phyloP scores from a whole-genome alignment of 129 eudicot genomes.

The Scalesia atractyloides region DNA sequence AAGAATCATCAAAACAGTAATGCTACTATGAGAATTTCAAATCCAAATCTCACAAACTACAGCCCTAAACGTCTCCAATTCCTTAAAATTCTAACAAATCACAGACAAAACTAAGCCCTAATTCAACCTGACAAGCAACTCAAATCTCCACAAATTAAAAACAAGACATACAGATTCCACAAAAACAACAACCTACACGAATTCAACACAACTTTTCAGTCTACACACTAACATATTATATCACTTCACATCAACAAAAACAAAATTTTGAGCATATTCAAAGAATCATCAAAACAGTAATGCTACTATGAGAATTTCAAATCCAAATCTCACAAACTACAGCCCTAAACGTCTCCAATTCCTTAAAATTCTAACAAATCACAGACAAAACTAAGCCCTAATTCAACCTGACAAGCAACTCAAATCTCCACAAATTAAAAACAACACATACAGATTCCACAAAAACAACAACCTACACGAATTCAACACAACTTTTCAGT shows the following conservation, averaged over 20 bases:
- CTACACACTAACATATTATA: not conserved
- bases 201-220: not conserved
- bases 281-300: not conserved
- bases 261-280: not conserved
- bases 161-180: too few species aligned
- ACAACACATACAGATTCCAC: too few species aligned
- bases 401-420: not conserved
- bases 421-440: not conserved
- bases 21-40: not conserved
- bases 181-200: not conserved
- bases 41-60: slow-evolving; percentile 2
- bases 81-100: not conserved
- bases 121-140: not conserved
- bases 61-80: not conserved
- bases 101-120: not conserved
- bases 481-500: not conserved
- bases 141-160: not conserved
- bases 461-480: not conserved
- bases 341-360: not conserved
- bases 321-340: slow-evolving; percentile 2
- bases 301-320: not conserved
- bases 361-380: not conserved
- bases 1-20: not conserved
- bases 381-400: not conserved
- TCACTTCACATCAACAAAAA: not conserved